Conservation (phyloP, 352 stramenopile genomes). For the Globisporangium polare region DNA sequence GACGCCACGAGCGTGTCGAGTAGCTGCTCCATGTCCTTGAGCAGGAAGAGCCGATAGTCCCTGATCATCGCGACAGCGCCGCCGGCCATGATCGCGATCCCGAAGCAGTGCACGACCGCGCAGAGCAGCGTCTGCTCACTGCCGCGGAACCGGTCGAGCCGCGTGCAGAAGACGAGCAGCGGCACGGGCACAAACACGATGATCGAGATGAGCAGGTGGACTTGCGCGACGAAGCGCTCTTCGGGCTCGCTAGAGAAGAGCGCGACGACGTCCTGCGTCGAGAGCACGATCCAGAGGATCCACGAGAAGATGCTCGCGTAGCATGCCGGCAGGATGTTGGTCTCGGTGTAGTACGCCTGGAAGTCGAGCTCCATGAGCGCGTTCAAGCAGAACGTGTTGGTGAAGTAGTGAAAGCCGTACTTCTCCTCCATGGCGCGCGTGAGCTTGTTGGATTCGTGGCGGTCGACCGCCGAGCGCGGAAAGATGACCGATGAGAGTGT, state of each 20-base stretch:
- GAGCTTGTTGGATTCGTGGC: conserved; percentile 63
- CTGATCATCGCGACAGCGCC: conserved; percentile 39
- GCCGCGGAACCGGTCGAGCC: conserved; percentile 44
- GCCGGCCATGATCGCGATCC: conserved; percentile 36
- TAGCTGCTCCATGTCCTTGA: conserved; percentile 49
- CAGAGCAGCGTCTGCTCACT: conserved; percentile 62
- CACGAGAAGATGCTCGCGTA: conserved; percentile 60
- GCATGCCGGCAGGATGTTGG: conserved; percentile 53
- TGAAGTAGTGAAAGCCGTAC: conserved; percentile 82
- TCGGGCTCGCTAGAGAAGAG: conserved; percentile 37
- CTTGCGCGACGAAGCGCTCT: conserved; percentile 21
- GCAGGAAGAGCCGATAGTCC: conserved; percentile 40
- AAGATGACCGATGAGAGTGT: conserved; percentile 72
- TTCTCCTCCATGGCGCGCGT: conserved; percentile 68
- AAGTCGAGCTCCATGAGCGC: conserved; percentile 70
- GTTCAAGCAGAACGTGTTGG: conserved; percentile 61
- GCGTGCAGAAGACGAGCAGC: conserved; percentile 45
- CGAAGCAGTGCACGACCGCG: conserved; percentile 69
- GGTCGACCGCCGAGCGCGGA: conserved; percentile 56
- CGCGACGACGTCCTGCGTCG: conserved; percentile 31
- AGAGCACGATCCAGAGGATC: conserved; percentile 51
- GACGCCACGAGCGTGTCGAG: conserved; percentile 23
- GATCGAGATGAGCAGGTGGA: conserved; percentile 43
- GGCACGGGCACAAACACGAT: conserved; percentile 62
- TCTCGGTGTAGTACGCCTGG: conserved; percentile 73